Conservation (phyloP, 179 eudicot species). For the Vitellaria paradoxa region DNA sequence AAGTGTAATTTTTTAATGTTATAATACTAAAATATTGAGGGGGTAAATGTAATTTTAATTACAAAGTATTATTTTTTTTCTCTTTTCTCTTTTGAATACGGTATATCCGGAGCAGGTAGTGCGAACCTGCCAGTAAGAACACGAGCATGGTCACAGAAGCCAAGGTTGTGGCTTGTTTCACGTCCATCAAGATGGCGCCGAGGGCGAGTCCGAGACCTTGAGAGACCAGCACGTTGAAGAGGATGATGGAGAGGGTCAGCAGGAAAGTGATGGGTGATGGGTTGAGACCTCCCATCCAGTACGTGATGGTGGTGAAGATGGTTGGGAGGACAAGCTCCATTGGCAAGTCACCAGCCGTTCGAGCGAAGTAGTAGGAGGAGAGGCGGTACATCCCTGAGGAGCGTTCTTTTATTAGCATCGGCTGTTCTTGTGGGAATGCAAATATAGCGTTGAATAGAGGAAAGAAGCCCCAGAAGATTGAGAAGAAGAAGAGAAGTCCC, state of each 20-base stretch:
- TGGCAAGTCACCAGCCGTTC: slow-evolving; percentile 65
- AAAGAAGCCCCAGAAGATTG: slow-evolving; percentile 84
- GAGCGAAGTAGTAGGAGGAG: slow-evolving; percentile 71
- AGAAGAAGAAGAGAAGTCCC: slow-evolving; percentile 77
- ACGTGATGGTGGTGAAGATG: slow-evolving; percentile 48
- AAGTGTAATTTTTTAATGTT: too few species aligned
- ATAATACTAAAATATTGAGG: too few species aligned
- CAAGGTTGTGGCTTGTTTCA: slow-evolving; percentile 69
- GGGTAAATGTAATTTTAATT: too few species aligned
- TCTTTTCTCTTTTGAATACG: too few species aligned
- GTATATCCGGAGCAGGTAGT: too few species aligned
- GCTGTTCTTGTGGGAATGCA: slow-evolving; percentile 71
- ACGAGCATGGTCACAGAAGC: slow-evolving; percentile 81
- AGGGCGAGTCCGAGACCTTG: slow-evolving; percentile 80
- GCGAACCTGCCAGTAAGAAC: slow-evolving; percentile 40
- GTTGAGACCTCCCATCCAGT: slow-evolving; percentile 81
- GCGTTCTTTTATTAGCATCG: slow-evolving; percentile 55
- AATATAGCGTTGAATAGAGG: slow-evolving; percentile 70
- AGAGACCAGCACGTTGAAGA: slow-evolving; percentile 67
- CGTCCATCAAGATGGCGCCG: slow-evolving; percentile 78
- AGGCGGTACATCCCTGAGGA: slow-evolving; percentile 74
- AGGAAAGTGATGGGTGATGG: slow-evolving; percentile 46
- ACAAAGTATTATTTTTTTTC: too few species aligned
- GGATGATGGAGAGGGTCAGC: slow-evolving; percentile 47
- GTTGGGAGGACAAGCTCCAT: slow-evolving; percentile 83